These are phyloP conservation scores for Aspergillus sp. DNA, from an alignment of 2,329 filamentous ascomycete species.

Conservation along the genomic window DNA sequence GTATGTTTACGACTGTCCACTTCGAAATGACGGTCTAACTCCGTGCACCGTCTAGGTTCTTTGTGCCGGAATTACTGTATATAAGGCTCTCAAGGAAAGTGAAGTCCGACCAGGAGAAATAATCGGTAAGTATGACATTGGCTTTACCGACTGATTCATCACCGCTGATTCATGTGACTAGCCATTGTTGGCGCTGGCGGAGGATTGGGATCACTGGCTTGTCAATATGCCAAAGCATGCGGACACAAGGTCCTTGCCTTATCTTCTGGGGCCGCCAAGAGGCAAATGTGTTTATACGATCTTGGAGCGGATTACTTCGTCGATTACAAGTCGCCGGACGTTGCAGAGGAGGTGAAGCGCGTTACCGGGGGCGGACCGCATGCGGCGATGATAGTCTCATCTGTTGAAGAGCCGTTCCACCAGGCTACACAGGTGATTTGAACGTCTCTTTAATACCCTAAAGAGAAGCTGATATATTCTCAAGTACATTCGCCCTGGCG, in stretches of 20 bases:
- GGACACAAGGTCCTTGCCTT: slow-evolving; percentile 78
- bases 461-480: slow-evolving; percentile 29
- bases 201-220: slow-evolving; percentile 75
- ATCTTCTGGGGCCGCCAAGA: slow-evolving; percentile 80
- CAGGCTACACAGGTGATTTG: slow-evolving; percentile 58
- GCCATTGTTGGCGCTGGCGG: slow-evolving; percentile 78
- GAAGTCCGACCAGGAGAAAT: slow-evolving; percentile 68
- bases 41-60: slow-evolving; percentile 54
- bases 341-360: slow-evolving; percentile 78
- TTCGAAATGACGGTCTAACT: neutral
- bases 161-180: too few species aligned
- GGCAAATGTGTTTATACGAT: slow-evolving; percentile 58
- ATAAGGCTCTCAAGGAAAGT: slow-evolving; percentile 86
- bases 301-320: slow-evolving; percentile 80
- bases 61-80: slow-evolving; percentile 84
- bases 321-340: slow-evolving; percentile 70
- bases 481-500: slow-evolving; percentile 77
- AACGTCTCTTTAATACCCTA: slow-evolving; percentile 25
- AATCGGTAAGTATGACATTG: slow-evolving; percentile 42
- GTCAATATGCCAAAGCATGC: slow-evolving; percentile 91
- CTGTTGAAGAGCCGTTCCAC: slow-evolving; percentile 86
- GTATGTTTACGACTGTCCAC: neutral
- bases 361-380: slow-evolving; percentile 81
- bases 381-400: slow-evolving; percentile 80
- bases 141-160: too few species aligned